Percentiles rank a stretch among this genome's conserved stretches.
These are phyloP conservation scores for Russula sp. DNA, from an alignment of 768 basidiomycete species.

Conservation along the genomic window DNA sequence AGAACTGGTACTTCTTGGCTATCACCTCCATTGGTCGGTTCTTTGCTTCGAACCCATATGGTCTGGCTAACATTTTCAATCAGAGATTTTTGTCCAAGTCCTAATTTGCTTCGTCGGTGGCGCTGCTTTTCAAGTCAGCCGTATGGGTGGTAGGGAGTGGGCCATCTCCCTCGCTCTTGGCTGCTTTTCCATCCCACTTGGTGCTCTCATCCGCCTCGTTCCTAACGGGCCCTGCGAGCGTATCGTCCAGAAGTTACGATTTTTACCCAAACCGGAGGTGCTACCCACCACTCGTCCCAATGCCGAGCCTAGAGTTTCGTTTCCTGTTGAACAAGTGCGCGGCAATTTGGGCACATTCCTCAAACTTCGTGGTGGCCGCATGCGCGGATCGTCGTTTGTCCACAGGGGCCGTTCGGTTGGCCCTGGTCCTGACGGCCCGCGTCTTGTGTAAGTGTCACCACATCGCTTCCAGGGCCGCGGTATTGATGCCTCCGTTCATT, in stretches of 20 bases:
- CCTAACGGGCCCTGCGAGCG: conserved; percentile 72
- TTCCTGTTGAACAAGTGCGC: conserved; percentile 73
- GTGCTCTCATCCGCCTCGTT: conserved; percentile 68
- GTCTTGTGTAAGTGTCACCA: conserved; percentile 41
- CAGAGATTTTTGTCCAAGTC: conserved; percentile 84
- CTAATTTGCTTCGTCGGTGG: conserved; percentile 89
- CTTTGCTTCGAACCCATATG: not conserved
- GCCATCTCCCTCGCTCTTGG: conserved; percentile 88
- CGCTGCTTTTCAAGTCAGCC: conserved; percentile 84
- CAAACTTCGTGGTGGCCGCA: conserved; percentile 78
- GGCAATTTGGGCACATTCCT: conserved; percentile 84
- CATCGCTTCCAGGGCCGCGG: conserved; percentile 4
- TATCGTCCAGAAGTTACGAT: conserved; percentile 45
- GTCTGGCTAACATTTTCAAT: conserved; percentile 2
- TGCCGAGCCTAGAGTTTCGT: conserved; percentile 58
- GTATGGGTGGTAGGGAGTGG: conserved; percentile 82
- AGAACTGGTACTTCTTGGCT: conserved; percentile 70
- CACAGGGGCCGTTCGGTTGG: conserved; percentile 66
- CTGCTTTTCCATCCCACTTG: conserved; percentile 81
- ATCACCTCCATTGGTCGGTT: conserved; percentile 77
- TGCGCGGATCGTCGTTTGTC: conserved; percentile 81
- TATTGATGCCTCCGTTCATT: conserved; percentile 31
- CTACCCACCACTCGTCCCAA: conserved; percentile 62
- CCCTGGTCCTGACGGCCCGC: conserved; percentile 42
- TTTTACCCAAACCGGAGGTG: conserved; percentile 59